Base-by-base conservation (phyloP, 805 yeast genomes). In the Scheffersomyces stipitis region DNA sequence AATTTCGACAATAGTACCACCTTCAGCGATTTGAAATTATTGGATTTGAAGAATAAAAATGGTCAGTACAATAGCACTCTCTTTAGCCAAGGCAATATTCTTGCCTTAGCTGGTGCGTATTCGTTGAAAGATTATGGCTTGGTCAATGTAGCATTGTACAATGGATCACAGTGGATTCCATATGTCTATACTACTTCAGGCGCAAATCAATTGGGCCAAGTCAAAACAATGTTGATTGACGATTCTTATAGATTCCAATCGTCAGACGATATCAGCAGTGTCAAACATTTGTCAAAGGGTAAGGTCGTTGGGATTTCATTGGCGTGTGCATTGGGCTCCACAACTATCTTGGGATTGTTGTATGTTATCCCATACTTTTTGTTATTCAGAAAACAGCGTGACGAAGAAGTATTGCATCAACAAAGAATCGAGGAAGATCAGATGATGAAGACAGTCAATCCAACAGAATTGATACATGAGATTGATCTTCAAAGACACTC, bases 131-230 rank as follows among this genome's bases (percentile, higher is more conserved):
- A 56, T 2, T 79, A 73, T 50, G 93, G 90, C 0, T 52, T 60
- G 17, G 78, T 76, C 3, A 75, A 80, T 27, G 69, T 79, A 18
- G 91, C 90, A 0, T 60, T 76, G 18, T 86, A 58, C 59, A 79
- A 86, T 52, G 89, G 95, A 1, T 45, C 64, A 0, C 33, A 47
- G 5, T 88, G 96, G 95, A 51, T 62, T 20, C 95, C 96, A 9
- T 77, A 71, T 40, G 53, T 78, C 2, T 74, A 75, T 41, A 61
- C 84, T 1, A 33, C 49, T 7, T 41, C 41, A 2, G 28, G 31
- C 1, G 30, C 40, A 7, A 44, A 42, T 18, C 31, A 45, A 22
- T 29, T 62, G 4, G 75, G 75, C 4, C 33, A 38, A 0, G 46
- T 69, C 10, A 50, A 56, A 30, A 44, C 67, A 3, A 40, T 69